These are phyloP conservation scores for Synchytrium microbalum DNA, from an alignment of 371 early-diverging fungal species.

Conservation along the genomic window DNA sequence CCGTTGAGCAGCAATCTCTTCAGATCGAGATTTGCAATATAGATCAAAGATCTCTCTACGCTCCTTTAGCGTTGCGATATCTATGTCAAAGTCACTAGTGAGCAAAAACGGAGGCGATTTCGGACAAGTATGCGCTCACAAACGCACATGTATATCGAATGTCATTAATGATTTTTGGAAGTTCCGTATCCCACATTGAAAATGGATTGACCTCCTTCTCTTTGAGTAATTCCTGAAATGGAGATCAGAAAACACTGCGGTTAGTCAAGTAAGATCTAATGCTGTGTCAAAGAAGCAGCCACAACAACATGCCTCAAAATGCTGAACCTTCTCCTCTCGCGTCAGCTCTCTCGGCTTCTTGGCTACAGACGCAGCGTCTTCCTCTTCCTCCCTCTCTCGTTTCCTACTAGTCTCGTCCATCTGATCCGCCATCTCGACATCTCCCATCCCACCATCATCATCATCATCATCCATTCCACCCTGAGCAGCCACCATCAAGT, in stretches of 20 bases:
- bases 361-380: slow-evolving; percentile 33
- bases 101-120: slow-evolving; percentile 17
- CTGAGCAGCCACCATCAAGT: slow-evolving; percentile 26
- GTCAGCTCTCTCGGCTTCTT: slow-evolving; percentile 29
- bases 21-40: slow-evolving; percentile 53
- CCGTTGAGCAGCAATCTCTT: slow-evolving; percentile 42
- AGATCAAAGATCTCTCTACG: slow-evolving; percentile 56
- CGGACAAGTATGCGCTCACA: slow-evolving; percentile 17
- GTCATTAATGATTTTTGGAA: slow-evolving; percentile 51
- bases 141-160: slow-evolving; percentile 42
- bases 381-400: slow-evolving; percentile 26
- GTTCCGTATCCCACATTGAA: slow-evolving; percentile 61
- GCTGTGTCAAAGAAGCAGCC: too few species aligned
- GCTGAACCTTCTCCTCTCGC: slow-evolving; percentile 25
- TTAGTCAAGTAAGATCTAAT: too few species aligned
- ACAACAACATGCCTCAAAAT: too few species aligned
- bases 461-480: slow-evolving; percentile 16
- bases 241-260: too few species aligned
- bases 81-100: slow-evolving; percentile 26
- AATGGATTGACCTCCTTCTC: slow-evolving; percentile 66
- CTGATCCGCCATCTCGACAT: slow-evolving; percentile 17
- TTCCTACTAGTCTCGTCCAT: background rate
- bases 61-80: slow-evolving; percentile 36
- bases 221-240: slow-evolving; percentile 56
- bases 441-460: slow-evolving; percentile 9